Percentiles rank a stretch among this genome's conserved stretches.
Conservation (phyloP, 2,329 filamentous ascomycete species). For the Keithomyces neogunnii region DNA sequence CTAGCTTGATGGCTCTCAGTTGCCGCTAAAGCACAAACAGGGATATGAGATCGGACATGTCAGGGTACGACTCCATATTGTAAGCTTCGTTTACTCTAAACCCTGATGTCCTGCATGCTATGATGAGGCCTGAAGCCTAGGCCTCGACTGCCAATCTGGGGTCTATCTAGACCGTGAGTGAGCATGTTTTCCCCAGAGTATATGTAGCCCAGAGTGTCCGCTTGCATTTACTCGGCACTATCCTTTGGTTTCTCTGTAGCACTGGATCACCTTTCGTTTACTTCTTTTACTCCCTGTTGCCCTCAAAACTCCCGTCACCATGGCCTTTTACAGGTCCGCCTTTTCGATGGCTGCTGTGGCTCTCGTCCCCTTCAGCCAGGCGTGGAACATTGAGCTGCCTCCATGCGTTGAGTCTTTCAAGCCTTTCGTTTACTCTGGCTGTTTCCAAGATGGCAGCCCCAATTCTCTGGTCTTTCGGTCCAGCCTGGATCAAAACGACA, state of each 20-base stretch:
- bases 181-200: neutral
- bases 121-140: neutral
- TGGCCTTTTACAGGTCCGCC: slow-evolving; percentile 9
- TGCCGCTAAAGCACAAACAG: neutral
- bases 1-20: neutral
- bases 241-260: neutral
- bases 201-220: neutral
- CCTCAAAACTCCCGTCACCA: slow-evolving; percentile 4
- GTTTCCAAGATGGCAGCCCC: slow-evolving; percentile 31
- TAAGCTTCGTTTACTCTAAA: no score
- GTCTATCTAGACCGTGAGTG: neutral
- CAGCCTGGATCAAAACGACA: slow-evolving; percentile 25
- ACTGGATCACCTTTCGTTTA: neutral
- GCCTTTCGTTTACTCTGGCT: slow-evolving; percentile 40
- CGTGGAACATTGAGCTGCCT: slow-evolving; percentile 35
- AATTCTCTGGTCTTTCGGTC: slow-evolving; percentile 34
- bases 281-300: neutral
- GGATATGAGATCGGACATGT: neutral
- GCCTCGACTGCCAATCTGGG: neutral
- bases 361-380: slow-evolving; percentile 25
- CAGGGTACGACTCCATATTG: no score
- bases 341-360: slow-evolving; percentile 30
- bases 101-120: no score
- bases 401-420: slow-evolving; percentile 35
- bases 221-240: neutral